Evolutionary conservation across 306 rosid genomes (phyloP).

Genomic region (Prunus padus): DNA sequence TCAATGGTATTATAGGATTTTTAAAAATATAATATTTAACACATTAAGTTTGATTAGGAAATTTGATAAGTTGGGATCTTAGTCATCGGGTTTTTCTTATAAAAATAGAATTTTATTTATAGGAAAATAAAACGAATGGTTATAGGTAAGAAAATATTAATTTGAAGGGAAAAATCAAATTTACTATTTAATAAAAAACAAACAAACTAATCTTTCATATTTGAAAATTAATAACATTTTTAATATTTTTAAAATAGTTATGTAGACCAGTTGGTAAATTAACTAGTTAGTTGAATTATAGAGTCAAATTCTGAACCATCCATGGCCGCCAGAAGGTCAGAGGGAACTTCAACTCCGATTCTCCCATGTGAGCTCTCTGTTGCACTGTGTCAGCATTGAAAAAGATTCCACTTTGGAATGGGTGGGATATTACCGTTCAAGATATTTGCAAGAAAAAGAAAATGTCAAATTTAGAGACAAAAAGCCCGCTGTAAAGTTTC

Average conservation of each 20-base stretch:
- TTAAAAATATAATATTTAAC: too few relatives aligned
- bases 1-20: too few relatives aligned
- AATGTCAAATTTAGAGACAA: background rate
- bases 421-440: background rate
- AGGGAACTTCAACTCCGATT: background rate
- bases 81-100: too few relatives aligned
- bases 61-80: too few relatives aligned
- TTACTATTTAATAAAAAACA: too few relatives aligned
- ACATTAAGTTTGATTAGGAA: too few relatives aligned
- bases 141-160: too few relatives aligned
- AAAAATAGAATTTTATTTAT: too few relatives aligned
- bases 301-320: background rate
- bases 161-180: too few relatives aligned
- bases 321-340: background rate
- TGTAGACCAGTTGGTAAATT: background rate
- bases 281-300: background rate
- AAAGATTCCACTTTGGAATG: background rate
- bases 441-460: background rate
- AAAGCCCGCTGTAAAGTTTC: background rate
- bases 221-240: background rate
- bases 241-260: background rate
- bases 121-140: too few relatives aligned
- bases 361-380: too few relatives aligned
- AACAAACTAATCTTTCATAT: too few relatives aligned
- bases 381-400: background rate